Percentiles rank a stretch among this genome's conserved stretches.
phyloP scores from a whole-genome alignment of 306 rosid species.

The Ormosia semicastrata region DNA sequence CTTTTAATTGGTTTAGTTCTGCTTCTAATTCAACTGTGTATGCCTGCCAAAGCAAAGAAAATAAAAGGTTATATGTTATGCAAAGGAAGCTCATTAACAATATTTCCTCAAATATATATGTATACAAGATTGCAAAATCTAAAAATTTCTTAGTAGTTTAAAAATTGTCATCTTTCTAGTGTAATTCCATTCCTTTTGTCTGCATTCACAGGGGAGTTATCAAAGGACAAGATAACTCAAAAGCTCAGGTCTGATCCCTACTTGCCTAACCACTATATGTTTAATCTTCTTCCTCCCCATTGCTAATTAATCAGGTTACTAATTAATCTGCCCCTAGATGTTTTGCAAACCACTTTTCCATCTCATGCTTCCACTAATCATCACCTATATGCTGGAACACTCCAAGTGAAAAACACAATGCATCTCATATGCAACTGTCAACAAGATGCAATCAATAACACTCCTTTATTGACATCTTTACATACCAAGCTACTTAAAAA shows the following conservation, averaged over 20 bases:
- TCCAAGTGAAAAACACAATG: neutral
- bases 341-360: neutral
- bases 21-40: conserved; percentile 81
- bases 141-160: neutral
- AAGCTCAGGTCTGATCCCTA: neutral
- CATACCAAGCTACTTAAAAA: no score
- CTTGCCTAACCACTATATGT: neutral
- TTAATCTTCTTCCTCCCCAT: neutral
- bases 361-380: neutral
- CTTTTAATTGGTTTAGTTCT: conserved; percentile 67
- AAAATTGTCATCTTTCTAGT: neutral
- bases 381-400: neutral
- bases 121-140: neutral
- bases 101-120: neutral
- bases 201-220: neutral
- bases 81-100: neutral
- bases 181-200: neutral
- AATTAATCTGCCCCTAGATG: neutral
- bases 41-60: conserved; percentile 41
- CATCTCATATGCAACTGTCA: neutral
- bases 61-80: neutral
- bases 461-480: neutral
- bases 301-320: neutral
- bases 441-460: neutral
- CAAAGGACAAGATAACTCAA: neutral